phyloP scores from a whole-genome alignment of 805 yeast genomes.

The Metschnikowia dekortorum region DNA sequence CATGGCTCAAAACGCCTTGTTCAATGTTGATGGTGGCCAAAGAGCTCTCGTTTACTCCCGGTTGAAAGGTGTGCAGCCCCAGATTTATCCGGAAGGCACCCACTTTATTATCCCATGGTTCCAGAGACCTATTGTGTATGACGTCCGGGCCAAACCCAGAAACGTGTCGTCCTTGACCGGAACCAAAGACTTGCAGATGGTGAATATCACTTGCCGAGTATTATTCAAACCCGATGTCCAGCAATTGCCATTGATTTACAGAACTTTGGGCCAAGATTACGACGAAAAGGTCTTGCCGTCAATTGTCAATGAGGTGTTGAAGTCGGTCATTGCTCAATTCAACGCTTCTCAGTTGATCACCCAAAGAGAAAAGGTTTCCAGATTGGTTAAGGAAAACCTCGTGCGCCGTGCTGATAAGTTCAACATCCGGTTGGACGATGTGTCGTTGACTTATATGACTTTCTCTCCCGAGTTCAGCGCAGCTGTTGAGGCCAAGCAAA shows the following conservation, averaged over 20 bases:
- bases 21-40: constrained; percentile 95
- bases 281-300: constrained; percentile 97
- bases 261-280: constrained; percentile 91
- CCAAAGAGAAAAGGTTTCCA: constrained; percentile 95
- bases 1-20: constrained; percentile 33
- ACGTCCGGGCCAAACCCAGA: constrained; percentile 93
- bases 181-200: constrained; percentile 98
- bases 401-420: constrained; percentile 88
- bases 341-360: constrained; percentile 97
- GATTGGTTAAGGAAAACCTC: constrained; percentile 85
- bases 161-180: constrained; percentile 93
- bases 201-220: constrained; percentile 97
- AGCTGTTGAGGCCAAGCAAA: constrained; percentile 98
- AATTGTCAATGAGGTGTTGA: constrained; percentile 95
- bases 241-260: constrained; percentile 77
- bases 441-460: constrained; percentile 93
- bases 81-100: constrained; percentile 88
- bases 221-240: constrained; percentile 80
- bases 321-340: constrained; percentile 96
- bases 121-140: constrained; percentile 84
- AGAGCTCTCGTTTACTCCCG: constrained; percentile 93
- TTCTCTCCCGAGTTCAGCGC: constrained; percentile 96
- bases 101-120: constrained; percentile 94
- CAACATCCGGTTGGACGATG: constrained; percentile 87
- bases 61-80: constrained; percentile 75